Evolutionary conservation across 163 green algal genomes (phyloP).

Genomic region (Volvox carteri): DNA sequence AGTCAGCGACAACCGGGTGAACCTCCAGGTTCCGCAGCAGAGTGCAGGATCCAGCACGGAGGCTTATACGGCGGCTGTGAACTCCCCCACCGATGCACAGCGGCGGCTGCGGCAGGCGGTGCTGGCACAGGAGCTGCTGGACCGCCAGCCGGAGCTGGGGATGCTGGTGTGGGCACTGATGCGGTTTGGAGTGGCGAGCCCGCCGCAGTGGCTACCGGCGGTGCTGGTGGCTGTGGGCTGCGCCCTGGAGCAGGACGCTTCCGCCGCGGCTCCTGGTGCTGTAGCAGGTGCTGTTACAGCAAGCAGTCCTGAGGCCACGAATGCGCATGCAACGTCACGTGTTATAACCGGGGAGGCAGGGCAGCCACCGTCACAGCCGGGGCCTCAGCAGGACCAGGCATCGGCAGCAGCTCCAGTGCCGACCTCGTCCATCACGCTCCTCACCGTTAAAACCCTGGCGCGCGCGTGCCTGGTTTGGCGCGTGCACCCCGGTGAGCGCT

Average conservation of each 20-base stretch:
- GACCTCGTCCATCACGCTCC: not conserved
- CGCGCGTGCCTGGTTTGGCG: slow-evolving; percentile 27
- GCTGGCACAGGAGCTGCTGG: slow-evolving; percentile 1
- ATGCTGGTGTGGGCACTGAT: slow-evolving; percentile 44
- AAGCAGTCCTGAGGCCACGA: not conserved
- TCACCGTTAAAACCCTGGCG: slow-evolving; percentile 31
- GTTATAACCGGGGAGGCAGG: not conserved
- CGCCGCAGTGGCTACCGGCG: slow-evolving; percentile 7
- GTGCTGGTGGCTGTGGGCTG: slow-evolving; percentile 10
- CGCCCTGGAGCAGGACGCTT: not conserved
- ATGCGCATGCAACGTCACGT: not conserved
- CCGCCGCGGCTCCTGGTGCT: not conserved
- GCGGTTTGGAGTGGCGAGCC: not conserved
- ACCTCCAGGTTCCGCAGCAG: too few species aligned
- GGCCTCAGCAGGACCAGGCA: not conserved
- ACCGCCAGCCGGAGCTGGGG: slow-evolving; percentile 26
- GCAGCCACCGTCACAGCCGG: not conserved
- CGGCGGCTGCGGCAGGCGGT: not conserved
- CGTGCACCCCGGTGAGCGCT: not conserved
- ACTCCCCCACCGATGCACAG: too few species aligned
- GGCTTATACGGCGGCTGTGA: too few species aligned
- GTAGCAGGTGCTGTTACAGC: not conserved
- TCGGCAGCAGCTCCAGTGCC: not conserved
- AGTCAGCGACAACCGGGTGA: too few species aligned
- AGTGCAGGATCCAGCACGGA: too few species aligned